phyloP scores from a whole-genome alignment of 75 land plant species.

The Larix kaempferi region DNA sequence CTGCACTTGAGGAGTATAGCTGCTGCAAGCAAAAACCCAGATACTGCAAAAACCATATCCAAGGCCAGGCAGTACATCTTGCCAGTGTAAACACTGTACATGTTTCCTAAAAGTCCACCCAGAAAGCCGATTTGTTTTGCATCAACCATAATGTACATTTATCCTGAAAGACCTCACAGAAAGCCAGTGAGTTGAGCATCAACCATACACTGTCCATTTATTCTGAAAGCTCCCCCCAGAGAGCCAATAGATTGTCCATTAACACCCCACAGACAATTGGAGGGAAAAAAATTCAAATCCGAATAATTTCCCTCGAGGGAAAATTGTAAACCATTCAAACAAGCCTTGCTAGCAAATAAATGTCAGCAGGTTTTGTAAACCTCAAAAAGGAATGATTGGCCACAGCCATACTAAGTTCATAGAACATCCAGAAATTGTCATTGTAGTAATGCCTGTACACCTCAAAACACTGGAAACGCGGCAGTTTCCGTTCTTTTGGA shows the following conservation, averaged over 20 bases:
- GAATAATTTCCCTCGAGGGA: constrained; percentile 3
- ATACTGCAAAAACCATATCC: neutral
- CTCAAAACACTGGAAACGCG: neutral
- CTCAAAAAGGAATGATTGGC: neutral
- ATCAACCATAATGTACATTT: neutral
- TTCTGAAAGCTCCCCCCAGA: neutral
- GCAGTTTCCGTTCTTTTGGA: neutral
- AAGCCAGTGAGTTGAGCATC: neutral
- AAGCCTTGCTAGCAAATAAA: constrained; percentile 3
- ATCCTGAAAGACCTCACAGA: neutral
- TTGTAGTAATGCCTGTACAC: neutral
- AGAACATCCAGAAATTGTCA: neutral
- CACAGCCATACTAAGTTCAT: neutral
- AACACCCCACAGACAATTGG: neutral
- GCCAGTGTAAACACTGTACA: neutral
- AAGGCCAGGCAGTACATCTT: neutral
- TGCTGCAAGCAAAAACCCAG: neutral
- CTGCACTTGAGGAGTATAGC: neutral
- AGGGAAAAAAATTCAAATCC: neutral
- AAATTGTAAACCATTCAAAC: neutral
- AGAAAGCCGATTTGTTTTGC: neutral
- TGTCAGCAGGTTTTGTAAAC: neutral
- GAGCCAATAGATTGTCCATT: neutral
- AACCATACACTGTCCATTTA: constrained; percentile 3
- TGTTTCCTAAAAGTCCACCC: neutral